phyloP scores from a whole-genome alignment of 192 early-diverging fungal genomes.

The Phlyctochytrium planicorne region DNA sequence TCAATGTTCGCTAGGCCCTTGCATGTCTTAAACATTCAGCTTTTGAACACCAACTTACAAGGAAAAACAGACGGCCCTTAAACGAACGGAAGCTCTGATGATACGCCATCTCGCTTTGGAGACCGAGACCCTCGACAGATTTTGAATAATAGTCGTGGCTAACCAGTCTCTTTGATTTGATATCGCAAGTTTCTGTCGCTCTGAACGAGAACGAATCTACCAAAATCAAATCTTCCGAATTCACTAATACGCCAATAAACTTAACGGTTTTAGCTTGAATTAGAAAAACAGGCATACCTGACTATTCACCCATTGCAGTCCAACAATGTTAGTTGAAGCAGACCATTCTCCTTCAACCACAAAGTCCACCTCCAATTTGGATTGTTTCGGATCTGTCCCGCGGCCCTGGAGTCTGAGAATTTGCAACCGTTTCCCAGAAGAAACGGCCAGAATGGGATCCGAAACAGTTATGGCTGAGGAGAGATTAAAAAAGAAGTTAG shows the following conservation, averaged over 20 bases:
- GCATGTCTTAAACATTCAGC: no score
- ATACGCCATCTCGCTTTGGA: conserved; percentile 34
- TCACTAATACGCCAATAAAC: conserved; percentile 16
- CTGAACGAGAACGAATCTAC: conserved; percentile 22
- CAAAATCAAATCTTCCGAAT: conserved; percentile 25
- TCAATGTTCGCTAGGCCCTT: conserved; percentile 31
- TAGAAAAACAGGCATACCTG: conserved; percentile 20
- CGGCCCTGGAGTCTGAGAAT: neutral
- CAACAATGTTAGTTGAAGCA: conserved; percentile 31
- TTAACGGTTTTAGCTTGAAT: no score
- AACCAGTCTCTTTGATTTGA: conserved; percentile 11
- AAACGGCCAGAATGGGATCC: neutral
- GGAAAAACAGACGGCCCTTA: conserved; percentile 42
- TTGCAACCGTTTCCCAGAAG: neutral
- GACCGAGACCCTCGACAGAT: conserved; percentile 6
- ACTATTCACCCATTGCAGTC: conserved; percentile 37
- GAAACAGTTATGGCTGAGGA: no score
- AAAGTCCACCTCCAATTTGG: conserved; percentile 1
- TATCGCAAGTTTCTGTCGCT: conserved; percentile 26
- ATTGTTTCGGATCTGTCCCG: neutral
- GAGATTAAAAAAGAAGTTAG: no score
- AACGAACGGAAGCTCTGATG: conserved; percentile 29
- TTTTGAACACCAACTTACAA: conserved; percentile 19
- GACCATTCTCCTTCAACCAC: conserved; percentile 13
- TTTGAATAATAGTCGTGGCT: conserved; percentile 24